Evolutionary conservation across 306 rosid species (phyloP).

Genomic region (Luffa acutangula): DNA sequence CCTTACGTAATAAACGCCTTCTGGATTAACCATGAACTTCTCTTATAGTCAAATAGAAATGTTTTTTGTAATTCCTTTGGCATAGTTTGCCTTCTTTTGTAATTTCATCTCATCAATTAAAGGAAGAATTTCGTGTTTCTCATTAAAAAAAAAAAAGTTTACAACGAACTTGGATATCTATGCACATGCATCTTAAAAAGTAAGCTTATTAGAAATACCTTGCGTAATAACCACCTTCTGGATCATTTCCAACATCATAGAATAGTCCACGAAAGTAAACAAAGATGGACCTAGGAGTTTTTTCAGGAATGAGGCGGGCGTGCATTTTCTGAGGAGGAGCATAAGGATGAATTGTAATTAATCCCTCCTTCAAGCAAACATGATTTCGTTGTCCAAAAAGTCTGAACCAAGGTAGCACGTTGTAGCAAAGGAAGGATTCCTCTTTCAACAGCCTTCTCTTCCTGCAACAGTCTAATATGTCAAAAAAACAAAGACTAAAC

Average conservation of each 20-base stretch:
- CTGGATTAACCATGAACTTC: no score
- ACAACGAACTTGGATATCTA: no score
- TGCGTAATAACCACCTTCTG: conserved; percentile 95
- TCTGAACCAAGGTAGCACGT: conserved; percentile 84
- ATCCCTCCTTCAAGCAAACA: conserved; percentile 77
- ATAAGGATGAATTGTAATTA: conserved; percentile 78
- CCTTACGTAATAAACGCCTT: no score
- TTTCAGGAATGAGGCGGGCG: conserved; percentile 64
- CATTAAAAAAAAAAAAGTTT: no score
- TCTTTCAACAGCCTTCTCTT: conserved; percentile 87
- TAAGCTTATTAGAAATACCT: conserved; percentile 32
- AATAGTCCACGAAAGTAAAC: conserved; percentile 87
- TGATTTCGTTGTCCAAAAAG: conserved; percentile 84
- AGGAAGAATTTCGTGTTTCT: no score
- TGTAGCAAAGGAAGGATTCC: conserved; percentile 71
- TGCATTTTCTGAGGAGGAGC: conserved; percentile 96
- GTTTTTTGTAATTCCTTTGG: no score
- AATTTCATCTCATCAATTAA: no score
- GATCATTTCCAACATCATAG: conserved; percentile 91
- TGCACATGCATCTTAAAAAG: not conserved
- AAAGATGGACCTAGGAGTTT: conserved; percentile 73
- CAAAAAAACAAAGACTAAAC: not conserved
- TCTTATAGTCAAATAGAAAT: no score
- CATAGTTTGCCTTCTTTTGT: no score
- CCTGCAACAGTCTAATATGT: conserved; percentile 33